Evolutionary conservation across 176 grass and related monocot genomes (phyloP), one percentile per base, ranked within the genome.

Genomic region (Carex pumila): DNA sequence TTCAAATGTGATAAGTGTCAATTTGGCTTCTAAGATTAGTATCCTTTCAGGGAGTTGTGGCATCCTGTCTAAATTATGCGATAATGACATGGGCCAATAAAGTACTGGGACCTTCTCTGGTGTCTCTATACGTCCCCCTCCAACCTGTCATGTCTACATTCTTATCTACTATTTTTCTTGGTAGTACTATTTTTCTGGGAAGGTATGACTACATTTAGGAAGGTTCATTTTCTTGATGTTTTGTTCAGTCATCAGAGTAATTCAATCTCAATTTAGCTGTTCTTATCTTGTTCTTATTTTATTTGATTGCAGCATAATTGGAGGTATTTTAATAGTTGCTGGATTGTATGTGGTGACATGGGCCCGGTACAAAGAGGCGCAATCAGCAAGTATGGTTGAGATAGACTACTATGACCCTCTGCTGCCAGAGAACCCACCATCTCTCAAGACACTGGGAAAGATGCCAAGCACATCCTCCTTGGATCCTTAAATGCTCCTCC

Each of bases 61-160:
- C 96, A 0, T 99, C 96, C 80, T 91, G 90, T 89, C 3, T 99
- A 3, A 99, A 95, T 85, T 99, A 99, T 11, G 88, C 93, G 9
- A 86, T 99, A 80, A 95, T 92, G 93, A 99, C 96, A 56, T 95
- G 96, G 96, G 60, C 91, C 12, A 99, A 99, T 54, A 99, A 99
- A 87, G 90, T 99, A 69, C 83, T 99, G 32, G 96, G 96, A 13
- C 96, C 96, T 17, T 90, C 96, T 73, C 65, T 93, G 59, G 93
- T 99, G 17, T 84, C 96, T 72, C 90, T 99, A 19, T 99, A 99
- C 79, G 89, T 81, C 77, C 96, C 96, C 13, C 93, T 99, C 61
- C 96, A 99, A 72, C 96, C 96, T 25, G 93, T 89, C 85, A 90
- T 85, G 21, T 99, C 96, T 12, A 92, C 93, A 43, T 88, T 95